A percentile compares a stretch with the other conserved stretches of the same genome.
phyloP scores from a whole-genome alignment of 805 yeast species.

The Ogataea ramenticola region DNA sequence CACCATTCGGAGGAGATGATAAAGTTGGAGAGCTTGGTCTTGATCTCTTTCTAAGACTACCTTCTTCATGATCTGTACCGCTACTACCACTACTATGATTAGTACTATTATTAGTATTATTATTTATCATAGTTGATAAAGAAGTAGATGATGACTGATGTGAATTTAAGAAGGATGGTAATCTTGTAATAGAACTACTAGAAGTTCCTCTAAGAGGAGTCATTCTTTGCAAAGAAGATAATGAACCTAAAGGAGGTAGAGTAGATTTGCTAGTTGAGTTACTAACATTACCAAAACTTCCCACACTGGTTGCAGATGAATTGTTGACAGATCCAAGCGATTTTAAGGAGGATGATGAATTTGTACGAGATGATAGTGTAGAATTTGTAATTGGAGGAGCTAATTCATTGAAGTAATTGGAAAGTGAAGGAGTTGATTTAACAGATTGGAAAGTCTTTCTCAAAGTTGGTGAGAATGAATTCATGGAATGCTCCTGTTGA shows the following conservation, averaged over 20 bases:
- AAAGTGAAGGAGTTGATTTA: constrained; percentile 17
- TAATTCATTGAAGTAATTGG: constrained; percentile 14
- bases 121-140: constrained; percentile 18
- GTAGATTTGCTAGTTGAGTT: constrained; percentile 12
- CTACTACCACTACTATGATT: constrained; percentile 16
- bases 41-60: constrained; percentile 32
- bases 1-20: constrained; percentile 17
- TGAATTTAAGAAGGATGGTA: constrained; percentile 11
- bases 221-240: constrained; percentile 54
- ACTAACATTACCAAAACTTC: constrained; percentile 3
- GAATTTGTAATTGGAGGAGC: constrained; percentile 15
- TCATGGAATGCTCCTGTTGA: neutral
- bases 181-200: constrained; percentile 13
- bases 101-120: neutral
- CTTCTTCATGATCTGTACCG: constrained; percentile 34
- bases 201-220: constrained; percentile 39
- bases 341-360: constrained; percentile 23
- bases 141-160: constrained; percentile 13
- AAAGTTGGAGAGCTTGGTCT: constrained; percentile 28
- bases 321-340: constrained; percentile 23
- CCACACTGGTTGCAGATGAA: constrained; percentile 15
- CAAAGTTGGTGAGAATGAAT: constrained; percentile 4
- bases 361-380: constrained; percentile 23
- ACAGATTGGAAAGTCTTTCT: constrained; percentile 10
- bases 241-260: constrained; percentile 20